Percentiles rank a stretch among this genome's conserved stretches.
phyloP scores from a whole-genome alignment of 768 basidiomycete genomes.

The Pisolithus tinctorius region DNA sequence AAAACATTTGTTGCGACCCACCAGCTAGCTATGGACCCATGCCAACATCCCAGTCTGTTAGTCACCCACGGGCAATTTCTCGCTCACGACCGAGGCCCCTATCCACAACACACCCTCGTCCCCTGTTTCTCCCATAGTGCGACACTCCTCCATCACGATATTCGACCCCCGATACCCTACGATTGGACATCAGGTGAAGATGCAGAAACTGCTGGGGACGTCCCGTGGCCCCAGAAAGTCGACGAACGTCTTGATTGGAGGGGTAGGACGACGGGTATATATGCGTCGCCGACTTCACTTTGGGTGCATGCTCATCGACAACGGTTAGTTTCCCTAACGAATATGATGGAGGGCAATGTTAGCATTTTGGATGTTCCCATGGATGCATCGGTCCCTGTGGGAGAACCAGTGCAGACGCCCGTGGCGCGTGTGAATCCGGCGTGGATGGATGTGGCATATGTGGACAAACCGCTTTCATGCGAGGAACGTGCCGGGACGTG shows the following conservation, averaged over 20 bases:
- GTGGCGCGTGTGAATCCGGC: slow-evolving; percentile 43
- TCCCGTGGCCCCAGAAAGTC: slow-evolving; percentile 56
- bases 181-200: slow-evolving; percentile 40
- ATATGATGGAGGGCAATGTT: slow-evolving; percentile 33
- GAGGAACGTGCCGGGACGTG: slow-evolving; percentile 28
- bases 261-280: slow-evolving; percentile 67
- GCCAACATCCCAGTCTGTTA: slow-evolving; percentile 29
- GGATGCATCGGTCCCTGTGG: slow-evolving; percentile 26
- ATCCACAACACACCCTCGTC: slow-evolving; percentile 34
- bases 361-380: slow-evolving; percentile 31
- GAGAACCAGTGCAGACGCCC: slow-evolving; percentile 25
- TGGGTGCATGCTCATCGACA: slow-evolving; percentile 50
- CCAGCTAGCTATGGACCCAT: slow-evolving; percentile 30
- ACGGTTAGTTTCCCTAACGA: slow-evolving; percentile 38
- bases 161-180: slow-evolving; percentile 43
- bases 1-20: slow-evolving; percentile 34
- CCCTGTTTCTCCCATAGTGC: slow-evolving; percentile 50
- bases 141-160: slow-evolving; percentile 48
- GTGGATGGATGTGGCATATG: slow-evolving; percentile 54
- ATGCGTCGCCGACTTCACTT: slow-evolving; percentile 28
- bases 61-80: slow-evolving; percentile 47
- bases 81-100: slow-evolving; percentile 39
- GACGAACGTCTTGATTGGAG: slow-evolving; percentile 66
- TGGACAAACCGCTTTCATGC: slow-evolving; percentile 40
- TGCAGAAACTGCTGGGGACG: slow-evolving; percentile 40